These are phyloP conservation scores for Naegleria lovaniensis DNA, from an alignment of 208 protist species.

Conservation along the genomic window DNA sequence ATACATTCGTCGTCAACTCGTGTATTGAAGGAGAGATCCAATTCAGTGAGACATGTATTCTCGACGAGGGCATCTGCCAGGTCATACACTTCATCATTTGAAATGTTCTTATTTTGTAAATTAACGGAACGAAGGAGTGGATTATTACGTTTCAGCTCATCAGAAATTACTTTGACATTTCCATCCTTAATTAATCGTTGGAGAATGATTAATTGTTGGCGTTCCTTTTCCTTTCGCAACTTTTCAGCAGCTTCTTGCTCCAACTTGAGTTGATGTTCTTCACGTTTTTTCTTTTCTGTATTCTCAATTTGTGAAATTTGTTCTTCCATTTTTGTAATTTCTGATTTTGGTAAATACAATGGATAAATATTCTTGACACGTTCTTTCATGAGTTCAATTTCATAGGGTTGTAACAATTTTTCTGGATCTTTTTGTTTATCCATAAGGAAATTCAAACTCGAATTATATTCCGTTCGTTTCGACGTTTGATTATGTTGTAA, in stretches of 20 bases:
- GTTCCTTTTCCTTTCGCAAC: background rate
- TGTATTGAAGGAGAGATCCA: background rate
- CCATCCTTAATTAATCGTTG: background rate
- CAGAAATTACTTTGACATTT: background rate
- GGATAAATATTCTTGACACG: background rate
- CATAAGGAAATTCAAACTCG: background rate
- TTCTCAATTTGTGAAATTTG: background rate
- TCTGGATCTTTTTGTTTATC: background rate
- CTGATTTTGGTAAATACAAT: background rate
- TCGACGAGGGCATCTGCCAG: background rate
- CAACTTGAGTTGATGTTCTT: background rate
- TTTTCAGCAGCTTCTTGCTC: background rate
- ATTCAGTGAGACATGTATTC: background rate
- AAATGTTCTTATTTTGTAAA: conserved; percentile 9
- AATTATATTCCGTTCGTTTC: background rate
- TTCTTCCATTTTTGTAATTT: background rate
- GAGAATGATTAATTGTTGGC: background rate
- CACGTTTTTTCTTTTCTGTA: background rate
- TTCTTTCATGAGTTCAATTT: background rate
- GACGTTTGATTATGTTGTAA: background rate
- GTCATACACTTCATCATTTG: background rate
- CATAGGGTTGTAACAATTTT: background rate
- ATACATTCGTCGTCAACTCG: background rate
- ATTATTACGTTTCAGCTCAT: background rate
- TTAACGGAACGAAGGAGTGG: background rate